phyloP scores from a whole-genome alignment of 768 basidiomycete species.

The Trametes punicea region DNA sequence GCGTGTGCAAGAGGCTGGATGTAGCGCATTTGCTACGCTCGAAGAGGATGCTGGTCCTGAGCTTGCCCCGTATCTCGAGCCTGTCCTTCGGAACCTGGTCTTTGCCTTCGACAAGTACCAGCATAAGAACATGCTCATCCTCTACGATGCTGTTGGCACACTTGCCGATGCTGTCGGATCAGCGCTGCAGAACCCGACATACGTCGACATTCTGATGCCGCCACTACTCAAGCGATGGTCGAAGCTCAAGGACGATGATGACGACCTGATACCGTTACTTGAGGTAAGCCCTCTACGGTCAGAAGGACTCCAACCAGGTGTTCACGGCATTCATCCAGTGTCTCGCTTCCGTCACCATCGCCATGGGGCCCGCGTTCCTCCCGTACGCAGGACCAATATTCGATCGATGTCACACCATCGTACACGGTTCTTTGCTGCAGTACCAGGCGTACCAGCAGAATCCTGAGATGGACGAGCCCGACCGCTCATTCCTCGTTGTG shows the following conservation, averaged over 20 bases:
- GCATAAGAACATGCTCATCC: conserved; percentile 97
- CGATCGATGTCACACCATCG: conserved; percentile 84
- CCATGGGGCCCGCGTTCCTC: conserved; percentile 85
- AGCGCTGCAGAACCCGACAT: conserved; percentile 79
- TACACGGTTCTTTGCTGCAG: conserved; percentile 75
- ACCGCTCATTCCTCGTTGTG: conserved; percentile 96
- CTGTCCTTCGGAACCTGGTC: conserved; percentile 91
- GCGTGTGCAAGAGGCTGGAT: conserved; percentile 98
- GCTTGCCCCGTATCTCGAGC: conserved; percentile 91
- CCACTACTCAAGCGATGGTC: conserved; percentile 88
- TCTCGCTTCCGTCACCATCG: conserved; percentile 95
- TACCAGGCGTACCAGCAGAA: conserved; percentile 89
- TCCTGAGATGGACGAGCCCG: conserved; percentile 90
- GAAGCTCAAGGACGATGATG: conserved; percentile 87
- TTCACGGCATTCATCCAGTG: conserved; percentile 50
- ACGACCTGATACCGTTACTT: conserved; percentile 89
- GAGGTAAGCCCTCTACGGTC: conserved; percentile 57
- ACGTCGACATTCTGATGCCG: conserved; percentile 96
- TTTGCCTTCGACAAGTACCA: conserved; percentile 98
- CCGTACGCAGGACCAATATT: conserved; percentile 90
- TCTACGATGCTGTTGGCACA: conserved; percentile 99
- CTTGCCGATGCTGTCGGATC: conserved; percentile 94
- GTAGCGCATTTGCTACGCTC: conserved; percentile 96
- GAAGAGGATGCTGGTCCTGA: conserved; percentile 95
- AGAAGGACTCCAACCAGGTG: neutral